Evolutionary conservation across 2,329 filamentous ascomycete genomes (phyloP), one percentile per base, ranked within the genome.

Genomic region (Botrytis galanthina): DNA sequence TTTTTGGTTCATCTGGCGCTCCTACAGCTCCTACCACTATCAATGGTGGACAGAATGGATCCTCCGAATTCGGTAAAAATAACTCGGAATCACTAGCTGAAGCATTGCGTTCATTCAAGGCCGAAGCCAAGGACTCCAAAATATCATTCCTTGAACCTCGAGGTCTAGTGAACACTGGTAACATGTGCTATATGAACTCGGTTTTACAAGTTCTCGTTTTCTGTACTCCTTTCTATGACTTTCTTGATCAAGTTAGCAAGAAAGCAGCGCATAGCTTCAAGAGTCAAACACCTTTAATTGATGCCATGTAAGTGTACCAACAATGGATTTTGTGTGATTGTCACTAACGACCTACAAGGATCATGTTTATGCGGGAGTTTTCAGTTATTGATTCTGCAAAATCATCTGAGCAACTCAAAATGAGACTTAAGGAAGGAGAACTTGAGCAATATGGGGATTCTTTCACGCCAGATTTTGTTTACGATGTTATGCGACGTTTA

Each of bases 171-270:
- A 99, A 99, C 83, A 97, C 95, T 59, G 96, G 96, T 68, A 98
- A 99, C 81, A 97, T 98, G 93, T 99, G 96, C 84, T 99, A 99
- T 84, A 98, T 99, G 96, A 99, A 98, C 85, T 98, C 96, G 76
- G 91, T 98, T 82, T 88, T 99, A 77, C 96, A 99, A 91, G 93
- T 97, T 81, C 89, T 99, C 79, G 89, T 98, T 77, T 98, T 95
- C 82, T 98, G 95, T 83, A 88, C 91, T 78, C 96, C 96, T 9
- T 99, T 99, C 81, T 98, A 97, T 83, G 90, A 95, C 80, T 98
- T 99, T 80, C 84, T 99, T 76, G 93, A 97, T 80, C 91, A 95
- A 82, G 89, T 97, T 74, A 90, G 93, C 81, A 93, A 93, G 82
- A 91, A 92, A 79, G 93, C 93, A 71, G 90, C 90, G 44, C 91